phyloP scores from a whole-genome alignment of 768 basidiomycete genomes.

The Cubamyces lactineus region DNA sequence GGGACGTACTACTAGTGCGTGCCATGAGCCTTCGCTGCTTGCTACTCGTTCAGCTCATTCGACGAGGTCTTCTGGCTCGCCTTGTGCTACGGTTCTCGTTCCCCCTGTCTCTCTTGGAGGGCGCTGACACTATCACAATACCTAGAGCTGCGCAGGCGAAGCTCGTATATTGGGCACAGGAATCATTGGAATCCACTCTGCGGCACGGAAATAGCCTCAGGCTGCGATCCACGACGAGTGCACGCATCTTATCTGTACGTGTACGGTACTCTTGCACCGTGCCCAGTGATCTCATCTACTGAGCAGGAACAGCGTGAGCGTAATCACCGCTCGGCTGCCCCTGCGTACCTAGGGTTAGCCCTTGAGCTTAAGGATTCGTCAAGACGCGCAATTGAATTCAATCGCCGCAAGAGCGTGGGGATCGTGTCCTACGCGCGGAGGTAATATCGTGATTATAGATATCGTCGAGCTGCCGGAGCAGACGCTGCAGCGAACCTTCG shows the following conservation, averaged over 20 bases:
- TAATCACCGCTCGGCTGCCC: not conserved
- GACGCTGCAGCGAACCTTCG: slow-evolving; percentile 1
- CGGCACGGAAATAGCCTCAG: not conserved
- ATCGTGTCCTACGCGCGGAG: not conserved
- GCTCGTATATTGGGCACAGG: not conserved
- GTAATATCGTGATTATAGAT: not conserved
- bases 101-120: not conserved
- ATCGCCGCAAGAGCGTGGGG: slow-evolving; percentile 7
- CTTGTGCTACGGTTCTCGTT: not conserved
- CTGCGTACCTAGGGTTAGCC: slow-evolving; percentile 15
- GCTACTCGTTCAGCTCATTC: not conserved
- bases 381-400: not conserved
- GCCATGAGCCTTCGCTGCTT: slow-evolving; percentile 3
- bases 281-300: not conserved
- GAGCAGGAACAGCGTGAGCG: not conserved
- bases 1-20: no score
- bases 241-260: not conserved
- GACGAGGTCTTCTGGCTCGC: slow-evolving; percentile 8
- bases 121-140: not conserved
- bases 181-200: not conserved
- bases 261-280: not conserved
- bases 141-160: no score
- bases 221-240: not conserved
- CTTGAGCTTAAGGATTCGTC: not conserved
- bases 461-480: not conserved